phyloP scores from a whole-genome alignment of 805 yeast species.

The Suhomyces sp. region DNA sequence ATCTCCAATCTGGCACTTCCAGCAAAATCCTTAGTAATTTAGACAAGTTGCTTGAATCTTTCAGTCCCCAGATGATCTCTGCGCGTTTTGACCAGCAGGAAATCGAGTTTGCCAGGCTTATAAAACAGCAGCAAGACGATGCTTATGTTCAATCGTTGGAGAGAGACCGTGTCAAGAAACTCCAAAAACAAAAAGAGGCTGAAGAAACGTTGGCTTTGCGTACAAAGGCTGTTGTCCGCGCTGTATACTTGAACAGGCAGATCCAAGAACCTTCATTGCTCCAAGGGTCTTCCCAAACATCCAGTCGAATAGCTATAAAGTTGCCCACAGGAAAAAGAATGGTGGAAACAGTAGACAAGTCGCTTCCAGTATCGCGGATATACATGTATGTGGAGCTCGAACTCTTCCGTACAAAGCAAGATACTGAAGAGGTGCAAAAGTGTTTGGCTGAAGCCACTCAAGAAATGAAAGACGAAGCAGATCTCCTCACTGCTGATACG shows the following conservation, averaged over 20 bases:
- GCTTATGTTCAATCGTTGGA: slow-evolving; percentile 41
- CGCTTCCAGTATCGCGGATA: slow-evolving; percentile 43
- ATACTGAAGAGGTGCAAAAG: slow-evolving; percentile 3
- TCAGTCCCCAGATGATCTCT: slow-evolving; percentile 38
- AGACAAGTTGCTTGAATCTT: slow-evolving; percentile 23
- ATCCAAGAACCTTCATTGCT: background rate
- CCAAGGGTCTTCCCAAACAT: background rate
- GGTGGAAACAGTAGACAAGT: slow-evolving; percentile 41
- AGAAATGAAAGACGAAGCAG: background rate
- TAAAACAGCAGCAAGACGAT: slow-evolving; percentile 42
- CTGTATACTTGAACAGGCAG: background rate
- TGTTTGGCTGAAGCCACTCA: slow-evolving; percentile 6
- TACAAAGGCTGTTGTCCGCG: background rate
- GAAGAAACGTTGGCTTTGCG: background rate
- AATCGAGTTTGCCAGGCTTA: slow-evolving; percentile 35
- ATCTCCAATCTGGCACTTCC: slow-evolving; percentile 15
- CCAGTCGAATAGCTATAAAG: slow-evolving; percentile 44
- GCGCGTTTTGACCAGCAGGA: slow-evolving; percentile 39
- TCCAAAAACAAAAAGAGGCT: slow-evolving; percentile 33
- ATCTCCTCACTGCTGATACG: slow-evolving; percentile 10
- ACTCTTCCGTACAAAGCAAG: slow-evolving; percentile 13
- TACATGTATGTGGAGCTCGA: slow-evolving; percentile 49
- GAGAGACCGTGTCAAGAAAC: slow-evolving; percentile 53
- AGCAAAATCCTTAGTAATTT: slow-evolving; percentile 26
- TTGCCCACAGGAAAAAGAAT: slow-evolving; percentile 52